Conservation (phyloP, 441 rosid genomes). For the Biscutella laevigata region DNA sequence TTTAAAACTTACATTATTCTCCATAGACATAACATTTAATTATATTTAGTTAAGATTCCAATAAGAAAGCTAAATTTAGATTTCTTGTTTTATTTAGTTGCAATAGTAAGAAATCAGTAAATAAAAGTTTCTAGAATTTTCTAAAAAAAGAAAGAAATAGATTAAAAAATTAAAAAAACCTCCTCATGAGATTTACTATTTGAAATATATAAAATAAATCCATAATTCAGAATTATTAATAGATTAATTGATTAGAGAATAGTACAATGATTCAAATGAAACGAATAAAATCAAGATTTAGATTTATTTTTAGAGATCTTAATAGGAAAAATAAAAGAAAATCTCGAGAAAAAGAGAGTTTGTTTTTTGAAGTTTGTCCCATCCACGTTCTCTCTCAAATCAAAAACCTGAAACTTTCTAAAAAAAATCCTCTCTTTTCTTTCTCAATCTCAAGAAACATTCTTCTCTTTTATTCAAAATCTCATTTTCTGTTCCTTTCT, state of each 20-base stretch:
- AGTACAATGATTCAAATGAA: neutral
- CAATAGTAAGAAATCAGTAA: conserved; percentile 7
- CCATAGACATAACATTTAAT: neutral
- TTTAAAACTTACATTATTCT: neutral
- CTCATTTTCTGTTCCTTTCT: neutral
- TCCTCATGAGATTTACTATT: conserved; percentile 18
- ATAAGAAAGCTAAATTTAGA: conserved; percentile 7
- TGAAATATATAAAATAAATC: neutral
- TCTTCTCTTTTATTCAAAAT: conserved; percentile 11
- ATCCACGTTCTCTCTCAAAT: conserved; percentile 24
- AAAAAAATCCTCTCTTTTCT: neutral
- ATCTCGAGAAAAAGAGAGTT: neutral
- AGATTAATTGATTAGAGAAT: neutral
- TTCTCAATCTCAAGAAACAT: conserved; percentile 6
- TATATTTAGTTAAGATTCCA: neutral
- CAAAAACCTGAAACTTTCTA: conserved; percentile 25
- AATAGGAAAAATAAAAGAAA: neutral
- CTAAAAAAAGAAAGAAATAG: conserved; percentile 16
- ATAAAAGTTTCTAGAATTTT: neutral
- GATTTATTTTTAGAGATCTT: neutral
- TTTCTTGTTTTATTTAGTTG: conserved; percentile 17
- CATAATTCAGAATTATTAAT: conserved; percentile 14
- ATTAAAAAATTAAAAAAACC: conserved; percentile 4
- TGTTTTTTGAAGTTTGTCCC: conserved; percentile 16
- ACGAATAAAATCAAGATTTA: conserved; percentile 1